Percentiles rank a stretch among this genome's conserved stretches.
These are phyloP conservation scores for Tolypocladium pustulatum DNA, from an alignment of 2,329 filamentous ascomycete species.

Conservation along the genomic window DNA sequence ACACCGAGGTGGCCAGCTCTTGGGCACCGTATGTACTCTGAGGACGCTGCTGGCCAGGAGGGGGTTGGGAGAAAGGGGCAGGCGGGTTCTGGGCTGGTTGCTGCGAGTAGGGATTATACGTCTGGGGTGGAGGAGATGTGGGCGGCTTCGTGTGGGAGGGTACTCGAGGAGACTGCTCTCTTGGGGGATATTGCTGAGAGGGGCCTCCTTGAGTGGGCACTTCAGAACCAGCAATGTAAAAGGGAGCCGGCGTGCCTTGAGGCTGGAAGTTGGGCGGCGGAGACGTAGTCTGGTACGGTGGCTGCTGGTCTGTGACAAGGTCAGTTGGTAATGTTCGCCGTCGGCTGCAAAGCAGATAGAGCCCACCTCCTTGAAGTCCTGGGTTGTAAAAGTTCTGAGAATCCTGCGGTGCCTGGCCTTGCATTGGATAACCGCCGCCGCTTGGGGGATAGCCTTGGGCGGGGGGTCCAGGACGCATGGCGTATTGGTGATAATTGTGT, in stretches of 20 bases:
- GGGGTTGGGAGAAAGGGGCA: constrained; percentile 33
- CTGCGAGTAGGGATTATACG: constrained; percentile 33
- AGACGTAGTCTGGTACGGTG: constrained; percentile 34
- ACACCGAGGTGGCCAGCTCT: constrained; percentile 67
- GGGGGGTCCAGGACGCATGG: constrained; percentile 39
- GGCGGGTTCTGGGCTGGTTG: constrained; percentile 12
- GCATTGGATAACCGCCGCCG: constrained; percentile 28
- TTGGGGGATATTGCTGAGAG: constrained; percentile 39
- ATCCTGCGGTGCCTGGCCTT: constrained; percentile 40
- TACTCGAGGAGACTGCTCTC: constrained; percentile 39
- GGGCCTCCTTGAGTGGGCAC: constrained; percentile 30
- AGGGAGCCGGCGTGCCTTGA: constrained; percentile 43
- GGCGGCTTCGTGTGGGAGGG: constrained; percentile 36
- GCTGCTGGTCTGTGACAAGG: constrained; percentile 26
- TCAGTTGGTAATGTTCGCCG: constrained; percentile 5
- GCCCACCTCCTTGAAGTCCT: constrained; percentile 29
- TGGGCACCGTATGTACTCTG: constrained; percentile 64
- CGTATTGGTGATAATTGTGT: constrained; percentile 62
- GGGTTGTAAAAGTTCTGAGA: constrained; percentile 61
- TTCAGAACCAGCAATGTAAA: constrained; percentile 54
- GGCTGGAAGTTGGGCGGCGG: constrained; percentile 47
- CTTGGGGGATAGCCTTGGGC: constrained; percentile 33
- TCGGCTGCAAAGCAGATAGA: background rate
- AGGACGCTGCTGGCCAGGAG: constrained; percentile 38
- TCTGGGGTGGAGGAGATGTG: constrained; percentile 37